Evolutionary conservation across 2,329 filamentous ascomycete species (phyloP), one percentile per base, ranked within the genome.

Genomic region (Nemania diffusa): DNA sequence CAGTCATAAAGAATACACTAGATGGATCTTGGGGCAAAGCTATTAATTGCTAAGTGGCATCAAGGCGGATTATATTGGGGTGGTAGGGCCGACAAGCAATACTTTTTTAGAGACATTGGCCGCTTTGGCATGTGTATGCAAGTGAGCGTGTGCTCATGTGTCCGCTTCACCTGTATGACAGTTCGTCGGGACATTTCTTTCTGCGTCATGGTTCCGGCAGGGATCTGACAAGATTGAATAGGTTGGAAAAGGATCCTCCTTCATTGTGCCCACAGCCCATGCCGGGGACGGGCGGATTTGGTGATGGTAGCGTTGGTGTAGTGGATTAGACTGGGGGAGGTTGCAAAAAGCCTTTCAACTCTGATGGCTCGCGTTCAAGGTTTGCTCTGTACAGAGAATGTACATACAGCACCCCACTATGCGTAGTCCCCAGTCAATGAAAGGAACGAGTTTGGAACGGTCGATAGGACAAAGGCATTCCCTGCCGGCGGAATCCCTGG

Each of bases 191-290:
- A 69, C 73, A 71, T 72, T 73, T 69, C 74, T 72, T 73, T 74
- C 77, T 78, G 77, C 76, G 77, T 78, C 77, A 78, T 78, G 77
- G 76, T 74, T 74, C 74, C 73, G 74, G 73, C 76, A 77, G 76
- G 77, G 77, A 76, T 78, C 72, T 72, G 69, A 70, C 71, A 63
- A 71, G 75, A 71, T 71, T 69, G 50, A 52, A 64, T 37, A 67
- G 71, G 72, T 71, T 70, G 71, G 69, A 76, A 73, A 74, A 72
- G 70, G 72, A 74, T 74, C 70, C 70, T 75, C 52, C 53, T 67
- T 75, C 75, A 74, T 75, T 75, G 73, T 77, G 72, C 70, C 65
- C 69, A 73, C 71, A 71, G 71, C 69, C 67, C 69, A 73, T 72
- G 72, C 73, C 71, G 74, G 74, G 73, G 74, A 73, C 71, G 72